Conservation (phyloP, 2,329 filamentous ascomycete species). For the Tolypocladium guangdongense region DNA sequence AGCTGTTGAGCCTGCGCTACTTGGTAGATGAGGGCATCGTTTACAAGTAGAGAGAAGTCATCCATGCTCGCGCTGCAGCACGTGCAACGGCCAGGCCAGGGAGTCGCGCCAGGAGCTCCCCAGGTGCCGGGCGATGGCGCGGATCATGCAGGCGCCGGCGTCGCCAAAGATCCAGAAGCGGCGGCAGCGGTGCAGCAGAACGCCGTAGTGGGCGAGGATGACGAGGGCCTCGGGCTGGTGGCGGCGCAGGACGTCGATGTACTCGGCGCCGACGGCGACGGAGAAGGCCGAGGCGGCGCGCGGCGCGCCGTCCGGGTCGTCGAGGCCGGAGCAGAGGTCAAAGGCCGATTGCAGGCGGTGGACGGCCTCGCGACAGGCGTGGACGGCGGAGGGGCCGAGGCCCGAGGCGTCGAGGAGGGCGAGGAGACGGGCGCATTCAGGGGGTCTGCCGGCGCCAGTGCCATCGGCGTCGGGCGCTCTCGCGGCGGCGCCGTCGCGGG, state of each 20-base stretch:
- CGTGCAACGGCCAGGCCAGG: constrained; percentile 21
- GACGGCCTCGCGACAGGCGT: constrained; percentile 18
- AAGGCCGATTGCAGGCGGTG: constrained; percentile 22
- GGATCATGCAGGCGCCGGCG: constrained; percentile 19
- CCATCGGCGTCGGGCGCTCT: background rate
- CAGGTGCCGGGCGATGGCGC: constrained; percentile 19
- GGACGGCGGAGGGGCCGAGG: constrained; percentile 14
- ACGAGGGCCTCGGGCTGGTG: constrained; percentile 31
- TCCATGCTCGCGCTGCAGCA: constrained; percentile 6
- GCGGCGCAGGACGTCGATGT: constrained; percentile 22
- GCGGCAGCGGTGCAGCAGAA: constrained; percentile 31
- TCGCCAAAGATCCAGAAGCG: constrained; percentile 27
- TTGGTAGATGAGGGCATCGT: background rate
- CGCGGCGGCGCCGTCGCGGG: constrained; percentile 6
- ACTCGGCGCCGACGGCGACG: constrained; percentile 20
- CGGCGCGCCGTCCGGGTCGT: constrained; percentile 9
- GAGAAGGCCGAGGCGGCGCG: constrained; percentile 23
- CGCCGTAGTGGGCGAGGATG: constrained; percentile 37
- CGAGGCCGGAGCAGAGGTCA: constrained; percentile 16
- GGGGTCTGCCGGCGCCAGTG: constrained; percentile 5
- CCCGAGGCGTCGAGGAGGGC: constrained; percentile 20
- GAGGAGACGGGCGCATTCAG: constrained; percentile 15
- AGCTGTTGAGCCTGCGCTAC: background rate
- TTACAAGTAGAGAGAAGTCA: background rate
- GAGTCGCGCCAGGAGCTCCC: constrained; percentile 22